Evolutionary conservation across 2,329 filamentous ascomycete genomes (phyloP).

Genomic region (Niveomyces coronatus): DNA sequence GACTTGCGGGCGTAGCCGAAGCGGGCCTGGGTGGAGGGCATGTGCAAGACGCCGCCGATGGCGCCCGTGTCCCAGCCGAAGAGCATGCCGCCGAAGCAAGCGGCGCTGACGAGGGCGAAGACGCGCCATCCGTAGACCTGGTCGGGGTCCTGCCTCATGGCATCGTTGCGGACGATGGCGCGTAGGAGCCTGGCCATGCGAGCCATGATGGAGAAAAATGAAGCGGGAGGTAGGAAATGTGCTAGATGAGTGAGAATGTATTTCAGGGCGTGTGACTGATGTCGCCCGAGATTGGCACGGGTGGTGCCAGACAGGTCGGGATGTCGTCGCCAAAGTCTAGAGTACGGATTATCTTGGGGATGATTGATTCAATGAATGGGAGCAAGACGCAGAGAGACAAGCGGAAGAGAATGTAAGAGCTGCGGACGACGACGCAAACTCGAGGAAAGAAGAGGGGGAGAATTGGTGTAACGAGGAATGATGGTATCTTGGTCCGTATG

Average conservation of each 20-base stretch:
- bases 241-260: neutral
- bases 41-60: constrained; percentile 55
- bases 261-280: neutral
- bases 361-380: neutral
- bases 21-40: constrained; percentile 43
- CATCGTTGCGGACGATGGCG: constrained; percentile 55
- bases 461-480: too few species aligned
- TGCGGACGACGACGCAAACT: too few species aligned
- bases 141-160: constrained; percentile 56
- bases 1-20: constrained; percentile 24
- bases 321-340: too few species aligned
- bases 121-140: constrained; percentile 64
- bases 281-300: neutral
- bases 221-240: neutral
- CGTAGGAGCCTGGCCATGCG: constrained; percentile 35
- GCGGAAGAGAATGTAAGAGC: too few species aligned
- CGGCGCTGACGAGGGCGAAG: constrained; percentile 50
- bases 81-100: constrained; percentile 56
- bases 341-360: too few species aligned
- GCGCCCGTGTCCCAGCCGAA: constrained; percentile 49
- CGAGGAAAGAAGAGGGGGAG: too few species aligned
- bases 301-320: too few species aligned
- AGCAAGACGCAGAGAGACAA: too few species aligned
- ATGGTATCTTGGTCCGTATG: too few species aligned
- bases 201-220: constrained; percentile 24